Conservation (phyloP, 805 yeast genomes). For the Nakazawaea ishiwadae region DNA sequence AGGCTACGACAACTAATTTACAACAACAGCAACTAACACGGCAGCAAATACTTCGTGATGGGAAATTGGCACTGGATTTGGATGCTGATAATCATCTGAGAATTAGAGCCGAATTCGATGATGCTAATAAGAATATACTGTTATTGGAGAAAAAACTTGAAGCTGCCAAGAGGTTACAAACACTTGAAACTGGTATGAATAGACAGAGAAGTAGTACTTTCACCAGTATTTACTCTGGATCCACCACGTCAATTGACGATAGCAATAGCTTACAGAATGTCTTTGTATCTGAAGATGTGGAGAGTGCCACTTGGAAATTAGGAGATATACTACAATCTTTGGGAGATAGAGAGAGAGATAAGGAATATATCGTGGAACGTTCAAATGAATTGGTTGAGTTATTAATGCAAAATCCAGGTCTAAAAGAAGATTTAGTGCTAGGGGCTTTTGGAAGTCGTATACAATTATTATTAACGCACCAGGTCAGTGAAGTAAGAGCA, state of each 20-base stretch:
- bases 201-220: slow-evolving; percentile 21
- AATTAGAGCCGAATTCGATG: slow-evolving; percentile 3
- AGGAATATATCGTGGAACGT: slow-evolving; percentile 46
- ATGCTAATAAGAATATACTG: slow-evolving; percentile 7
- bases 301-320: slow-evolving; percentile 56
- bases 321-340: slow-evolving; percentile 58
- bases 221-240: slow-evolving; percentile 15
- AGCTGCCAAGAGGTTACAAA: slow-evolving; percentile 15
- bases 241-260: slow-evolving; percentile 7
- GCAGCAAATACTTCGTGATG: neutral
- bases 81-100: too few relatives aligned
- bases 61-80: too few relatives aligned
- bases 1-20: neutral
- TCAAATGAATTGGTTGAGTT: slow-evolving; percentile 64
- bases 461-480: slow-evolving; percentile 54
- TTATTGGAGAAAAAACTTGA: slow-evolving; percentile 14
- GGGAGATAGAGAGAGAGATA: slow-evolving; percentile 45
- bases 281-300: slow-evolving; percentile 6
- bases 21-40: neutral
- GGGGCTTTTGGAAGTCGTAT: slow-evolving; percentile 53
- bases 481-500: slow-evolving; percentile 58
- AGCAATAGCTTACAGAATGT: neutral
- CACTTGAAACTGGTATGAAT: slow-evolving; percentile 20
- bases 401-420: slow-evolving; percentile 49
- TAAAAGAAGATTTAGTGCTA: slow-evolving; percentile 61